Conservation (phyloP, 805 yeast species). For the Lipomyces yamanashiensis region DNA sequence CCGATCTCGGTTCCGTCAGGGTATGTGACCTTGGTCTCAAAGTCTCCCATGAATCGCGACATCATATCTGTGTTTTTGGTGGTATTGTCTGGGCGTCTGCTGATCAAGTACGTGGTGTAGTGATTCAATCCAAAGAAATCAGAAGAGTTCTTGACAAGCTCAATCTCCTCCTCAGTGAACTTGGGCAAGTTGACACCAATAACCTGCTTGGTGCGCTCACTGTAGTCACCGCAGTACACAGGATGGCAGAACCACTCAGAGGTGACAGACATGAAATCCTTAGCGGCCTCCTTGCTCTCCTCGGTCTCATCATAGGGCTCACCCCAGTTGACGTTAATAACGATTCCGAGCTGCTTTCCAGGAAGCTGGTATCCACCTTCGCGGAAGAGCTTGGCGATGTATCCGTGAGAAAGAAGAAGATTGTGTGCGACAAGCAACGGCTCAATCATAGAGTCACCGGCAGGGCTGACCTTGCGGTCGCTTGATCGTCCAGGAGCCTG, state of each 20-base stretch:
- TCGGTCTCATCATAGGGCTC: slow-evolving; percentile 40
- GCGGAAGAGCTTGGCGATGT: slow-evolving; percentile 41
- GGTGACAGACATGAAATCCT: slow-evolving; percentile 41
- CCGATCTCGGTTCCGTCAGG: slow-evolving; percentile 31
- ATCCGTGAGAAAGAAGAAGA: slow-evolving; percentile 42
- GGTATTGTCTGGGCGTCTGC: slow-evolving; percentile 41
- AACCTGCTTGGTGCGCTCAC: slow-evolving; percentile 40
- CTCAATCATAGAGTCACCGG: slow-evolving; percentile 38
- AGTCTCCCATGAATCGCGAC: slow-evolving; percentile 38
- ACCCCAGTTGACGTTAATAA: slow-evolving; percentile 43
- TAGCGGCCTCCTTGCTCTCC: slow-evolving; percentile 43
- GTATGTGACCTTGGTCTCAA: slow-evolving; percentile 42
- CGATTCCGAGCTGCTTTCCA: slow-evolving; percentile 44
- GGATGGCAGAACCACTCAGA: slow-evolving; percentile 45
- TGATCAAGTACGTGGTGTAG: slow-evolving; percentile 13
- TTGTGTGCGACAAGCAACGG: slow-evolving; percentile 41
- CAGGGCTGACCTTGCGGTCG: slow-evolving; percentile 32
- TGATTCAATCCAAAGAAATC: slow-evolving; percentile 43
- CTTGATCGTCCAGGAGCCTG: slow-evolving; percentile 32
- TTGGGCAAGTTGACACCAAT: slow-evolving; percentile 37
- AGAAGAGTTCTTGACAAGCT: slow-evolving; percentile 39
- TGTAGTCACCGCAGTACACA: slow-evolving; percentile 46
- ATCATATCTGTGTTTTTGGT: slow-evolving; percentile 43
- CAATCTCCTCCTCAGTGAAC: slow-evolving; percentile 43
- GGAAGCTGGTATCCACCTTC: slow-evolving; percentile 41